Conservation (phyloP, 139 green algal genomes). For the Marvania coccoides region DNA sequence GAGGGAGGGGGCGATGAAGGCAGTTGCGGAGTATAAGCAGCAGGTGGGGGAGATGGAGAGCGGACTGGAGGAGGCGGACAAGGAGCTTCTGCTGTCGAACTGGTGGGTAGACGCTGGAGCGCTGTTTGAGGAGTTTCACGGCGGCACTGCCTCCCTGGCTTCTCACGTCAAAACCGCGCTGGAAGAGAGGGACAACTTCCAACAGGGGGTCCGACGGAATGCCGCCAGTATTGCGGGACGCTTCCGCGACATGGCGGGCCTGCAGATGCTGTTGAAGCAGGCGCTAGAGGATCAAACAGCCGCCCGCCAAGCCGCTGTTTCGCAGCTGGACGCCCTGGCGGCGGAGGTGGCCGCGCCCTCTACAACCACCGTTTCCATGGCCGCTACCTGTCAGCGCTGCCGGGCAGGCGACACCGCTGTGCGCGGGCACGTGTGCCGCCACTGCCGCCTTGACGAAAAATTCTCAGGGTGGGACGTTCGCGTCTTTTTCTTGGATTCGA, state of each 20-base stretch:
- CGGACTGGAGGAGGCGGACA: too few relatives aligned
- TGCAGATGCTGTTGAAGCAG: constrained; percentile 47
- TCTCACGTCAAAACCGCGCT: constrained; percentile 17
- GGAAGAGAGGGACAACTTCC: constrained; percentile 7
- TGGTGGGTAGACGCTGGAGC: constrained; percentile 15
- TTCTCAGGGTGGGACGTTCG: constrained; percentile 57
- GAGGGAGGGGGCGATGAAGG: background rate
- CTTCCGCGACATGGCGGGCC: constrained; percentile 42
- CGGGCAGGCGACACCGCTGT: constrained; percentile 40
- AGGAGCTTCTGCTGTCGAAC: background rate
- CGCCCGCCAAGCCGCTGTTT: background rate
- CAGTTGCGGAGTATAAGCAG: background rate
- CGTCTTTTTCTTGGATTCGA: constrained; percentile 45
- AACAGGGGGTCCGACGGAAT: constrained; percentile 23
- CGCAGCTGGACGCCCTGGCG: background rate
- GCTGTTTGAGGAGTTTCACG: background rate
- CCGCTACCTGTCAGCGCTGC: constrained; percentile 44
- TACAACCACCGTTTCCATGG: background rate
- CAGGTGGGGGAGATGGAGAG: background rate
- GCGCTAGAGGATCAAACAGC: constrained; percentile 21
- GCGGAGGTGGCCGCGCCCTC: background rate
- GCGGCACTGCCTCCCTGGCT: background rate
- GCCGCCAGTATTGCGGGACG: constrained; percentile 41
- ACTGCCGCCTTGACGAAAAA: constrained; percentile 68
- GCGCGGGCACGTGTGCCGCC: constrained; percentile 46